phyloP scores from a whole-genome alignment of 345 rosid species.

The Rhizophora apiculata region DNA sequence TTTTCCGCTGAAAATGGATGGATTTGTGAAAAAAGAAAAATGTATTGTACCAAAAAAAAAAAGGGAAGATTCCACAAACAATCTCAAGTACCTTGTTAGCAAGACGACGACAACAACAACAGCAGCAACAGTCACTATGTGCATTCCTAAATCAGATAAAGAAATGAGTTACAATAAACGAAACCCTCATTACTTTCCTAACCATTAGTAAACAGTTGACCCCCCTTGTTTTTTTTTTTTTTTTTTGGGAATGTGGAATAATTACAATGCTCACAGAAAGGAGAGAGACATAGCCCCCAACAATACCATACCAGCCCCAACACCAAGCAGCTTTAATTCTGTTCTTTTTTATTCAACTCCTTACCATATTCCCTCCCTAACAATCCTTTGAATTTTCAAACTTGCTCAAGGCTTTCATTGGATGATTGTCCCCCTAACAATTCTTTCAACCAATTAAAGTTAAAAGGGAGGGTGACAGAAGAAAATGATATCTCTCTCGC shows the following conservation, averaged over 20 bases:
- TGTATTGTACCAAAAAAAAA: too few relatives aligned
- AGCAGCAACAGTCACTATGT: not conserved
- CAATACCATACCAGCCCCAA: not conserved
- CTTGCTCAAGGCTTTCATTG: too few relatives aligned
- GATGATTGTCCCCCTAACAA: too few relatives aligned
- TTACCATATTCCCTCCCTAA: too few relatives aligned
- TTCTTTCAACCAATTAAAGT: too few relatives aligned
- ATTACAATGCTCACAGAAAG: not conserved
- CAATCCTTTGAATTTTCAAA: too few relatives aligned
- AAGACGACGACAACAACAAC: conserved; percentile 4
- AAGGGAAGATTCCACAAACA: too few relatives aligned
- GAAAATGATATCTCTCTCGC: not conserved
- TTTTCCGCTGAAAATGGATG: too few relatives aligned
- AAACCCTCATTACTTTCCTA: not conserved
- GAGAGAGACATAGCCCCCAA: conserved; percentile 1
- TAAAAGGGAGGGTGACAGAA: not conserved
- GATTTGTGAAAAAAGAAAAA: too few relatives aligned
- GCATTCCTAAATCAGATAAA: conserved; percentile 11
- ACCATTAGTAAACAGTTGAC: not conserved
- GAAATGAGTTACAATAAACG: not conserved
- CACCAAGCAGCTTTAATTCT: too few relatives aligned
- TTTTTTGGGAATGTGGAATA: not conserved
- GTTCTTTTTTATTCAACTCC: too few relatives aligned
- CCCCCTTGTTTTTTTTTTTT: not conserved
- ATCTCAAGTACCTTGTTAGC: not conserved